phyloP scores from a whole-genome alignment of 345 rosid species.

The Lagerstroemia speciosa region DNA sequence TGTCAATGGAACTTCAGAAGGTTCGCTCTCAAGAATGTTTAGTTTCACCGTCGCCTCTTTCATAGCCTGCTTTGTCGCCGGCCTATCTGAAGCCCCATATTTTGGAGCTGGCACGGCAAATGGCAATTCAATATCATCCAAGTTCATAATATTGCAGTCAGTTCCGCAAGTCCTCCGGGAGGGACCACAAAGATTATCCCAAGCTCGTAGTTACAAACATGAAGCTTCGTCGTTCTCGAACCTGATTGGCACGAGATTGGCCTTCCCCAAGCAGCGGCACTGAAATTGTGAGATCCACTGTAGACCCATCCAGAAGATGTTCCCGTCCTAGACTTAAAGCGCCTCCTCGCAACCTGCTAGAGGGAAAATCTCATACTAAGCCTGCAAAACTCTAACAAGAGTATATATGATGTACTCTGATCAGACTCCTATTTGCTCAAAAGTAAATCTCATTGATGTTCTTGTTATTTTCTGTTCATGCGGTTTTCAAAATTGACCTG shows the following conservation, averaged over 20 bases:
- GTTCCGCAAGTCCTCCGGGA: slow-evolving; percentile 24
- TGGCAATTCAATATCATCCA: slow-evolving; percentile 64
- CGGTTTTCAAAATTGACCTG: background rate
- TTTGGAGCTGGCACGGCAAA: slow-evolving; percentile 74
- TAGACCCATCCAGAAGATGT: slow-evolving; percentile 83
- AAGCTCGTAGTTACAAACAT: slow-evolving; percentile 74
- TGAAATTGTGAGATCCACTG: slow-evolving; percentile 86
- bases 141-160: slow-evolving; percentile 14
- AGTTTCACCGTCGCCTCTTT: slow-evolving; percentile 47
- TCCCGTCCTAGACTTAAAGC: slow-evolving; percentile 40
- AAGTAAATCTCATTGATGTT: background rate
- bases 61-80: slow-evolving; percentile 77
- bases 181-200: slow-evolving; percentile 81
- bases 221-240: slow-evolving; percentile 35
- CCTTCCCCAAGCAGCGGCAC: slow-evolving; percentile 95
- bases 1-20: slow-evolving; percentile 23
- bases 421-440: background rate
- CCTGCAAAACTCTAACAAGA: background rate
- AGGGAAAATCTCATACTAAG: background rate
- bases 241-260: slow-evolving; percentile 23
- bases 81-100: slow-evolving; percentile 52
- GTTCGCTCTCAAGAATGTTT: slow-evolving; percentile 22
- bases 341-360: slow-evolving; percentile 66
- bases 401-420: background rate
- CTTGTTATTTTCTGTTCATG: background rate